Evolutionary conservation across 2,329 filamentous ascomycete species (phyloP), one percentile per base, ranked within the genome.

Genomic region (Blumeriella jaapii): DNA sequence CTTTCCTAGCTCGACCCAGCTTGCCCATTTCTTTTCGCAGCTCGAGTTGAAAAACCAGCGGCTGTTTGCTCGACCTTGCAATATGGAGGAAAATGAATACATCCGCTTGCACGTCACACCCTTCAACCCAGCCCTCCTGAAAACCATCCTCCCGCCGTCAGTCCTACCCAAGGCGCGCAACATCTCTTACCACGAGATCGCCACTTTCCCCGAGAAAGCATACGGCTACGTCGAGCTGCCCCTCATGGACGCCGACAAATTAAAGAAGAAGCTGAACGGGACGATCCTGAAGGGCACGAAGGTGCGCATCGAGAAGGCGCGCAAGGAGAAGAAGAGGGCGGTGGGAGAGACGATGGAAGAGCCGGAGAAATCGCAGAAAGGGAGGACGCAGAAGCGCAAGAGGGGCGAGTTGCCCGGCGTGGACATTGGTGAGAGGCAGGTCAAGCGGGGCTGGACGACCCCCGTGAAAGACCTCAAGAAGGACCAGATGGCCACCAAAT

Each of bases 171-270:
- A 65, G 29, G 84, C 83, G 13, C 74, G 75, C 42, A 83, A 86
- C 55, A 72, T 95, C 34, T 94, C 87, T n/a, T 95, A 80, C 61
- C 89, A 96, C 59, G 66, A 67, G 4, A 62, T 95, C 47, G 73
- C 85, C 54, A 87, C 87, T 1, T 94, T 93, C 45, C 89, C 89
- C 10, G 91, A 98, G 47, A 81, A 75, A 55, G 78, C 74, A 34
- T 98, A 85, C 74, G 91, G 89, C 37, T 98, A 82, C 61, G 67
- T 96, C 40, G 86, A 93, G 29, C 61, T 98, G 23, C 87, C 87
- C 0, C 61, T 57, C 3, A 72, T 74, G 59, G 86, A 93, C 46
- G 91, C 89, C 7, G 81, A 89, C n/a, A 93, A 86, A 59, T 61
- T 96, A 35, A 85, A 78, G 62, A 89, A 81, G 62, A 96, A 91